Evolutionary conservation across 352 stramenopile genomes (phyloP).

Genomic region (Phytophthora litchii): DNA sequence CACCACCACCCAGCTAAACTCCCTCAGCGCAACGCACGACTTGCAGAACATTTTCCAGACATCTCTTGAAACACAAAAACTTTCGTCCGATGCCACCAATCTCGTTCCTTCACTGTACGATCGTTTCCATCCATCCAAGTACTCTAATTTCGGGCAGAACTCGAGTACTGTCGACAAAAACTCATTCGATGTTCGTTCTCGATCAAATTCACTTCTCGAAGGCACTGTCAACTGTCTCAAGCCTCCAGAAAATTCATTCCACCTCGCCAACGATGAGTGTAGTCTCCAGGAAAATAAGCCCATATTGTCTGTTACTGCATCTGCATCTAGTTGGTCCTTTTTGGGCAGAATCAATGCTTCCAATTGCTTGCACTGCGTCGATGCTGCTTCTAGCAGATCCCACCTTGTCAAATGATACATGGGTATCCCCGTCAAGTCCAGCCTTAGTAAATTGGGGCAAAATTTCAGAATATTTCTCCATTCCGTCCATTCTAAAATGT

Average conservation of each 20-base stretch:
- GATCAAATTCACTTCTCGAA: slow-evolving; percentile 39
- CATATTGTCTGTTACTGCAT: slow-evolving; percentile 46
- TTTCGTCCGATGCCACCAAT: slow-evolving; percentile 46
- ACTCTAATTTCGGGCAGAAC: slow-evolving; percentile 61
- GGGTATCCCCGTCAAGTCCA: slow-evolving; percentile 49
- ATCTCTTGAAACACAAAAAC: slow-evolving; percentile 35
- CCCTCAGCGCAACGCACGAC: slow-evolving; percentile 42
- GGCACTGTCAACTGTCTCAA: slow-evolving; percentile 45
- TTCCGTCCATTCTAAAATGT: slow-evolving; percentile 46
- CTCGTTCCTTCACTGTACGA: slow-evolving; percentile 49
- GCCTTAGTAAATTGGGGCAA: slow-evolving; percentile 41
- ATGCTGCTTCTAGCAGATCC: slow-evolving; percentile 44
- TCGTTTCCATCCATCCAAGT: slow-evolving; percentile 69
- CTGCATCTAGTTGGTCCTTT: slow-evolving; percentile 30
- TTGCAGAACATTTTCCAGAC: slow-evolving; percentile 56
- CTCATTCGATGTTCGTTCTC: slow-evolving; percentile 40
- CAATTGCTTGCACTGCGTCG: slow-evolving; percentile 32
- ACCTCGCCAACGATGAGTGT: slow-evolving; percentile 36
- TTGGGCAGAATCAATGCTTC: slow-evolving; percentile 49
- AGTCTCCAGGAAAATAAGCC: slow-evolving; percentile 48
- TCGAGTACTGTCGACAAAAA: slow-evolving; percentile 34
- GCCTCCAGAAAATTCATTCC: slow-evolving; percentile 30
- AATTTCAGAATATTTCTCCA: slow-evolving; percentile 42
- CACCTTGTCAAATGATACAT: slow-evolving; percentile 49
- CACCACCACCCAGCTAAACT: slow-evolving; percentile 76